These are phyloP conservation scores for Eragrostis curvula DNA, from an alignment of 176 grass and related monocot genomes.

Conservation along the genomic window DNA sequence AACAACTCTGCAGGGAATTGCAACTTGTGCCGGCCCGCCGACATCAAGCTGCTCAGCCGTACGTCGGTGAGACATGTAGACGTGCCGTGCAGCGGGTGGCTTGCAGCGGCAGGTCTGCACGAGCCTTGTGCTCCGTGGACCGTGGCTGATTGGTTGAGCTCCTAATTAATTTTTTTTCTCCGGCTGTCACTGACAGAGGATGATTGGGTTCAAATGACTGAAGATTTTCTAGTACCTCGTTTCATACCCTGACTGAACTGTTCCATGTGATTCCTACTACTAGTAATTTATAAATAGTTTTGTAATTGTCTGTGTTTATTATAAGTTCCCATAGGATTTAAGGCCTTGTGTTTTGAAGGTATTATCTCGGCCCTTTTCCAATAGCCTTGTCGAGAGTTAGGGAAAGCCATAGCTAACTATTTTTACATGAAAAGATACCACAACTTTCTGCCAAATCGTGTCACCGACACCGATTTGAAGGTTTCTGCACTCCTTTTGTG, in stretches of 20 bases:
- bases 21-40: constrained; percentile 10
- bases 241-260: not conserved
- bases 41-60: not conserved
- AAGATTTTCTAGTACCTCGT: not conserved
- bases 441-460: too few relatives aligned
- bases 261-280: not conserved
- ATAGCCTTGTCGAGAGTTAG: too few relatives aligned
- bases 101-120: not conserved
- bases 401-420: too few relatives aligned
- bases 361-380: too few relatives aligned
- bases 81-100: too few relatives aligned
- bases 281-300: too few relatives aligned
- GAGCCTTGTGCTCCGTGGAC: not conserved
- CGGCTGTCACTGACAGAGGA: not conserved
- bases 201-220: not conserved
- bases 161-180: too few relatives aligned
- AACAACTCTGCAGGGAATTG: constrained; percentile 1
- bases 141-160: not conserved
- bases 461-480: not conserved
- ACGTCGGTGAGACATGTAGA: too few relatives aligned
- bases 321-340: too few relatives aligned
- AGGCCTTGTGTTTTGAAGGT: too few relatives aligned
- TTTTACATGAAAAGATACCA: too few relatives aligned
- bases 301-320: too few relatives aligned
- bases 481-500: not conserved